phyloP scores from a whole-genome alignment of 148 eudicot species.

The Linanthus parryae region DNA sequence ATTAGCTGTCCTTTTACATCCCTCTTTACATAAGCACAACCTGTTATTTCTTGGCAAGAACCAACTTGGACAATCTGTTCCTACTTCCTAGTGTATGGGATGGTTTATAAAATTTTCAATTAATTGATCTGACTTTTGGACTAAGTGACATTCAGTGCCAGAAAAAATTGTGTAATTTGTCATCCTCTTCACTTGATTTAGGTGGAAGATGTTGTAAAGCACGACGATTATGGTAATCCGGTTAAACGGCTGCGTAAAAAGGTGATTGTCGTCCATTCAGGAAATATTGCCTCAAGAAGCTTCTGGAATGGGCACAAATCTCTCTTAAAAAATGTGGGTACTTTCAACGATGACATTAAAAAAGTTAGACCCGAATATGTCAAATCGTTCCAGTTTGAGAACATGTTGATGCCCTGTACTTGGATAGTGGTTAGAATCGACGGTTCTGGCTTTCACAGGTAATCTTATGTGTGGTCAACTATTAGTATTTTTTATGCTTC shows the following conservation, averaged over 20 bases:
- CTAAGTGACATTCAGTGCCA: no score
- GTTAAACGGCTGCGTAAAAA: slow-evolving; percentile 54
- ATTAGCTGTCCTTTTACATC: no score
- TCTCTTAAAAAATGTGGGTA: slow-evolving; percentile 59
- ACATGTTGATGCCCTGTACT: slow-evolving; percentile 58
- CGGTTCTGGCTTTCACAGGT: slow-evolving; percentile 93
- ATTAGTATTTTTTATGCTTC: neutral
- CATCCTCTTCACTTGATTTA: slow-evolving; percentile 15
- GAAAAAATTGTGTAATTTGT: slow-evolving; percentile 2
- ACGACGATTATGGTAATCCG: slow-evolving; percentile 45
- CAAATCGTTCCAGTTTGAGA: slow-evolving; percentile 53
- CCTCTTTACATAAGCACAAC: no score
- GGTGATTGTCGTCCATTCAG: slow-evolving; percentile 40
- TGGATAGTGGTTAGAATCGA: slow-evolving; percentile 93
- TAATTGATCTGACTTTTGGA: no score
- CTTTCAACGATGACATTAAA: slow-evolving; percentile 39
- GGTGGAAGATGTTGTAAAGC: slow-evolving; percentile 66
- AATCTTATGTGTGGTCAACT: slow-evolving; percentile 4
- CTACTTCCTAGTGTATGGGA: no score
- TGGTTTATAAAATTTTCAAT: no score
- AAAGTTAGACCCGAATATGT: slow-evolving; percentile 57
- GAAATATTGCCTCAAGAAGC: slow-evolving; percentile 54
- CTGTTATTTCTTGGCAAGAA: no score
- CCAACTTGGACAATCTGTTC: no score
- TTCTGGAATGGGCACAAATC: slow-evolving; percentile 65